phyloP scores from a whole-genome alignment of 305 asterid species.

The Solanum chacoense region DNA sequence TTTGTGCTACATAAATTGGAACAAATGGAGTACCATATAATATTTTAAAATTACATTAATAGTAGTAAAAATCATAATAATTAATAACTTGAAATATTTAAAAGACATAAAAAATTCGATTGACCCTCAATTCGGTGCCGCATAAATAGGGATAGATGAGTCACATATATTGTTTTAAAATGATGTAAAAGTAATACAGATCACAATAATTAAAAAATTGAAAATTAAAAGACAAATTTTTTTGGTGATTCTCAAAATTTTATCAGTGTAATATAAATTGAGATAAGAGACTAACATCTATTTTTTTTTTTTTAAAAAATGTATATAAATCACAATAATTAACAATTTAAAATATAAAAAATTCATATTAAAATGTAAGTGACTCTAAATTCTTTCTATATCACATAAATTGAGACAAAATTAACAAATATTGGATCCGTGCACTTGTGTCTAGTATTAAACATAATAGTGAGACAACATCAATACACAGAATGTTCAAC shows the following conservation, averaged over 20 bases:
- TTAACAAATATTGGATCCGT: not conserved
- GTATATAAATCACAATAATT: not conserved
- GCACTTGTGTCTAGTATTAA: not conserved
- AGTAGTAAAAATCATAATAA: not conserved
- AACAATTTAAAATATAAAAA: not conserved
- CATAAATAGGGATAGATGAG: not conserved
- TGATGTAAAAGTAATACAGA: not conserved
- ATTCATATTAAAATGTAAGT: not conserved
- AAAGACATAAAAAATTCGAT: not conserved
- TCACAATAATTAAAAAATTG: not conserved
- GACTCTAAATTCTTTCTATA: not conserved
- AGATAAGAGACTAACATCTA: not conserved
- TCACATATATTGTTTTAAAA: not conserved
- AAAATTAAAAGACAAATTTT: not conserved
- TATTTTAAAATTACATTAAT: not conserved
- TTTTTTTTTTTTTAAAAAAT: too few relatives aligned
- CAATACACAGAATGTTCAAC: not conserved
- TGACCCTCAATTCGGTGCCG: not conserved
- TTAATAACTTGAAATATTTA: too few relatives aligned
- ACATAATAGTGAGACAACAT: not conserved
- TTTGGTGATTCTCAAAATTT: not conserved
- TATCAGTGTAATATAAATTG: not conserved
- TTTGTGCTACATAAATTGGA: not conserved
- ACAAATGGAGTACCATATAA: not conserved
- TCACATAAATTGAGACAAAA: not conserved